Conservation (phyloP, 257 asterid genomes). For the Scutellaria barbata region DNA sequence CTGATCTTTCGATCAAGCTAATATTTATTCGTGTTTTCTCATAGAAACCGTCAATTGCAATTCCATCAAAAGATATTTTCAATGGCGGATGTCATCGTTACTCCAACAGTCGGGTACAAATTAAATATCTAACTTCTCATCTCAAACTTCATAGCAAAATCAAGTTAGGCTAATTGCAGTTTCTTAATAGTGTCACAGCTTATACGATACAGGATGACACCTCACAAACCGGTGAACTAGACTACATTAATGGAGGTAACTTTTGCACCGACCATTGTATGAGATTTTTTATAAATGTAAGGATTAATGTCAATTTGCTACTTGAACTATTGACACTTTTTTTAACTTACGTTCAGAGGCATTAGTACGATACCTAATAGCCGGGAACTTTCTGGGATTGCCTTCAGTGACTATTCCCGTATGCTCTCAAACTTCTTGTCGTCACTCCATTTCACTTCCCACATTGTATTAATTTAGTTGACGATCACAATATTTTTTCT, state of each 20-base stretch:
- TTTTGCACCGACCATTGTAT: background rate
- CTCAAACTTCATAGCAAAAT: too few relatives aligned
- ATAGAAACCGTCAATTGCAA: constrained; percentile 71
- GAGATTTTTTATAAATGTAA: too few relatives aligned
- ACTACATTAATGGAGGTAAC: constrained; percentile 94
- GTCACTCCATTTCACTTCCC: background rate
- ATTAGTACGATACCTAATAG: constrained; percentile 76
- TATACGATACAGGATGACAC: constrained; percentile 66
- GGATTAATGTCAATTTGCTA: too few relatives aligned
- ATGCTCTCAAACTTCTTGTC: constrained; percentile 31
- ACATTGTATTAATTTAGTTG: background rate
- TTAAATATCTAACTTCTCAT: too few relatives aligned
- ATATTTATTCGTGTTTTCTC: background rate
- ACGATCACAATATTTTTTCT: background rate
- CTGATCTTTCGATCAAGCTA: background rate
- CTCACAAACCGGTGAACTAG: constrained; percentile 78
- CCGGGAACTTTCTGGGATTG: constrained; percentile 90
- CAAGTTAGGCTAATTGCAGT: background rate
- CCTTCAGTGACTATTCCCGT: constrained; percentile 93
- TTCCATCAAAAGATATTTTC: constrained; percentile 73
- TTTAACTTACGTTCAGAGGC: constrained; percentile 60
- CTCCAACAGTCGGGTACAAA: constrained; percentile 89
- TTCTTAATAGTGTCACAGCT: constrained; percentile 70
- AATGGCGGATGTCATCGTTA: constrained; percentile 78
- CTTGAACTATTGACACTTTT: too few relatives aligned